These are phyloP conservation scores for Cucumis hystrix DNA, from an alignment of 306 rosid species.

Conservation along the genomic window DNA sequence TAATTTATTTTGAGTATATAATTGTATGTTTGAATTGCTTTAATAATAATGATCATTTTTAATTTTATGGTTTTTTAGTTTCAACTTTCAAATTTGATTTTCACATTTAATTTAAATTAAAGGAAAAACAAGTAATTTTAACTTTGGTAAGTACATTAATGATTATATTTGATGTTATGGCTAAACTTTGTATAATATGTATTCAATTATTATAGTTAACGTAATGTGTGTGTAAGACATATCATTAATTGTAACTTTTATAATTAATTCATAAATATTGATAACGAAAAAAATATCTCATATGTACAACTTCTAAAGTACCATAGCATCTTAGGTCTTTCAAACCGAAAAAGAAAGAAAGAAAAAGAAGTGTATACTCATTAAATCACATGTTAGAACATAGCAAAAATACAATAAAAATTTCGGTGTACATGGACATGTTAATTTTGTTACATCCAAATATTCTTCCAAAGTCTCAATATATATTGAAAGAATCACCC, in stretches of 20 bases:
- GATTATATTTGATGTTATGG: background rate
- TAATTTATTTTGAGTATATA: no score
- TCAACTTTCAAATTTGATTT: no score
- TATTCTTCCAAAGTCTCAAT: background rate
- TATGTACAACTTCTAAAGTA: background rate
- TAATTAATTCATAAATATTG: background rate
- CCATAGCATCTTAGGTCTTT: background rate
- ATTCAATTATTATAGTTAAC: background rate
- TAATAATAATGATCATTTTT: no score
- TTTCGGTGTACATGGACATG: background rate
- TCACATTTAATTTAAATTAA: no score
- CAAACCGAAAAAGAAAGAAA: background rate
- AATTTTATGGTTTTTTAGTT: no score
- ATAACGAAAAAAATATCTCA: no score
- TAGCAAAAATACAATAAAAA: background rate
- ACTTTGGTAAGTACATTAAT: background rate
- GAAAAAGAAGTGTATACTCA: background rate
- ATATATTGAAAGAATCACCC: background rate
- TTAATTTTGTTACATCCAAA: background rate
- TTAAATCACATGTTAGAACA: background rate
- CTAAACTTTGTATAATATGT: background rate
- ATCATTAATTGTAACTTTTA: background rate
- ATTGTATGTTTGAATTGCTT: no score
- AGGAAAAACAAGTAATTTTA: background rate
- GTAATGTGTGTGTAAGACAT: background rate